These are phyloP conservation scores for Iberis pinnata DNA, from an alignment of 345 rosid genomes.

Conservation along the genomic window DNA sequence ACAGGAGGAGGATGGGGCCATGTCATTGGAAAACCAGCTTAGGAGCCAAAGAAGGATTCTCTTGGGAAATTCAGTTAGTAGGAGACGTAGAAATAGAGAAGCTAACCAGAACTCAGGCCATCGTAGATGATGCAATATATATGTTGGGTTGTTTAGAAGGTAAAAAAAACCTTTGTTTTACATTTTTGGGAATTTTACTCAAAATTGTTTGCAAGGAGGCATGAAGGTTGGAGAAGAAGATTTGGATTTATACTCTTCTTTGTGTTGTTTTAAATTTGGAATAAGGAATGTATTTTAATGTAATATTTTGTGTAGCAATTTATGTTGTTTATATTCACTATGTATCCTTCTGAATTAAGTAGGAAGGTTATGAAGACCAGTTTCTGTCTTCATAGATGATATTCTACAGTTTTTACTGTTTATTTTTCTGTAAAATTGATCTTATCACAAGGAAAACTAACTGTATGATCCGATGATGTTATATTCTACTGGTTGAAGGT, in stretches of 20 bases:
- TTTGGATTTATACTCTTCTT: background rate
- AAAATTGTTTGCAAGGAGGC: background rate
- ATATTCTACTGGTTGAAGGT: too few relatives aligned
- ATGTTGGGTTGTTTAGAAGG: background rate
- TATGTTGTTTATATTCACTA: conserved; percentile 14
- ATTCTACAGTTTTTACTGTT: background rate
- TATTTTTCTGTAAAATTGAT: background rate
- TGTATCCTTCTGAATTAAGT: conserved; percentile 1
- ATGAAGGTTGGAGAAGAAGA: too few relatives aligned
- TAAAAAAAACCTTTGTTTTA: background rate
- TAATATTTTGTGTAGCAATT: background rate
- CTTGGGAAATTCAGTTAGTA: conserved; percentile 17
- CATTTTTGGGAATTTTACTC: background rate
- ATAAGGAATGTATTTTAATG: conserved; percentile 9
- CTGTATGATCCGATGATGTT: too few relatives aligned
- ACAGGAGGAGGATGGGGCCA: conserved; percentile 8
- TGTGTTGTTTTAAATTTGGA: background rate
- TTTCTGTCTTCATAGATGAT: conserved; percentile 4
- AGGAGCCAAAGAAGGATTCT: conserved; percentile 13
- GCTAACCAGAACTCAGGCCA: conserved; percentile 18
- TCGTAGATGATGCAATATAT: background rate
- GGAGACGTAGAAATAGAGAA: conserved; percentile 17
- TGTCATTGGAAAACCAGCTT: background rate
- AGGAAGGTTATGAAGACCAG: background rate
- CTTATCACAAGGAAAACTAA: background rate